Percentiles rank a stretch among this genome's conserved stretches.
Evolutionary conservation across 371 early-diverging fungal genomes (phyloP).

Genomic region (Lichtheimia ramosa): DNA sequence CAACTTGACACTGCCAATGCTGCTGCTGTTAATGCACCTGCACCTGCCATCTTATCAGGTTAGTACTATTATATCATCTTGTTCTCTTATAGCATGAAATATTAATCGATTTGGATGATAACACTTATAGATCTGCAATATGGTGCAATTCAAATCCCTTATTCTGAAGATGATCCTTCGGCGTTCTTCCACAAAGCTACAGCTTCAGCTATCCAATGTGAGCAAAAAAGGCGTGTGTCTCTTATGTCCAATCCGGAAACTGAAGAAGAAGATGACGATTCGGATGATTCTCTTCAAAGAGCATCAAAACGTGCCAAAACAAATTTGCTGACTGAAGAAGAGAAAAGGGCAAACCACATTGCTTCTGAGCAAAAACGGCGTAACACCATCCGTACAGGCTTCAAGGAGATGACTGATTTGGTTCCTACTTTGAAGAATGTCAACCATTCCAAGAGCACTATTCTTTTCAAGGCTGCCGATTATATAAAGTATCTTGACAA

Average conservation of each 20-base stretch:
- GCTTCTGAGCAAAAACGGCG: conserved; percentile 82
- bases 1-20: conserved; percentile 1
- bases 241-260: neutral
- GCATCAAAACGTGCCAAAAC: conserved; percentile 1
- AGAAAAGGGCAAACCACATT: conserved; percentile 65
- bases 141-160: conserved; percentile 19
- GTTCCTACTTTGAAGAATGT: conserved; percentile 68
- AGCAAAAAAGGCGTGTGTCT: conserved; percentile 84
- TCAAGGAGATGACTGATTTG: conserved; percentile 77
- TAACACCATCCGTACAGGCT: conserved; percentile 82
- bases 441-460: conserved; percentile 55
- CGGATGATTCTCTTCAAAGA: conserved; percentile 1
- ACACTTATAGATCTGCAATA: neutral
- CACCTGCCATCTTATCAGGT: too few species aligned
- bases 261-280: neutral
- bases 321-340: conserved; percentile 74
- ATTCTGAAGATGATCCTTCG: conserved; percentile 15
- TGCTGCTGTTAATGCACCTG: neutral
- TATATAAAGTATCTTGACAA: conserved; percentile 45
- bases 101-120: too few species aligned
- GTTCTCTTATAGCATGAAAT: too few species aligned
- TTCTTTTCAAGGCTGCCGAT: conserved; percentile 57
- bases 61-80: too few species aligned
- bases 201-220: conserved; percentile 18
- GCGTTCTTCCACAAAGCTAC: conserved; percentile 8